Evolutionary conservation across 257 asterid species (phyloP).

Genomic region (Nicotiana tabacum): DNA sequence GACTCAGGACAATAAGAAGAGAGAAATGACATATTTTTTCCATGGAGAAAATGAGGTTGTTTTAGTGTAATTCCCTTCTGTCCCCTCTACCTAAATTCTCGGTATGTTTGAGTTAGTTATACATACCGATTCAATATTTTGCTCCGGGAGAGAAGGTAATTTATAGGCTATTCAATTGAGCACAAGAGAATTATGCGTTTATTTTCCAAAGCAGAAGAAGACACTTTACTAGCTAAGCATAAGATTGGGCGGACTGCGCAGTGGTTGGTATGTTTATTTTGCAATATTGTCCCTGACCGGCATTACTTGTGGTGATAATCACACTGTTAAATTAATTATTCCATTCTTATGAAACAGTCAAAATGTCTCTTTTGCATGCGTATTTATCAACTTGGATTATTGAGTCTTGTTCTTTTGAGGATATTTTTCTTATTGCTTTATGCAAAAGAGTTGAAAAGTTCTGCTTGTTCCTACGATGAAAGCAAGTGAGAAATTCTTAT

Average conservation of each 20-base stretch:
- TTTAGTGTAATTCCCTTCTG: not conserved
- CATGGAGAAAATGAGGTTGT: not conserved
- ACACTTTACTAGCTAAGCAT: conserved; percentile 17
- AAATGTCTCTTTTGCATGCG: not conserved
- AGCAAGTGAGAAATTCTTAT: conserved; percentile 3
- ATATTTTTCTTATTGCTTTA: not conserved
- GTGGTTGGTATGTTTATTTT: not conserved
- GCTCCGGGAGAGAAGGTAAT: not conserved
- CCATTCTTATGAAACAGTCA: not conserved
- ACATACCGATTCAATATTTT: not conserved
- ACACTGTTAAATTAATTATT: not conserved
- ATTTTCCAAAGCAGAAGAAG: conserved; percentile 14
- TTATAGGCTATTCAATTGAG: not conserved
- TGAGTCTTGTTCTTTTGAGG: not conserved
- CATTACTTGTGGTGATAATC: not conserved
- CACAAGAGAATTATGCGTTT: conserved; percentile 1
- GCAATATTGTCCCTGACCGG: not conserved
- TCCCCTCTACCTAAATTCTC: not conserved
- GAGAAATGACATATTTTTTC: not conserved
- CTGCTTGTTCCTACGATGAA: not conserved
- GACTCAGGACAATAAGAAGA: not conserved
- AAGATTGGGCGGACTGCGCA: conserved; percentile 19
- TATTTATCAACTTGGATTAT: not conserved
- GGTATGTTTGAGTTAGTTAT: not conserved
- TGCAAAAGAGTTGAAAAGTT: not conserved